Conservation (phyloP, 768 basidiomycete species). For the Tulasnella sp. region DNA sequence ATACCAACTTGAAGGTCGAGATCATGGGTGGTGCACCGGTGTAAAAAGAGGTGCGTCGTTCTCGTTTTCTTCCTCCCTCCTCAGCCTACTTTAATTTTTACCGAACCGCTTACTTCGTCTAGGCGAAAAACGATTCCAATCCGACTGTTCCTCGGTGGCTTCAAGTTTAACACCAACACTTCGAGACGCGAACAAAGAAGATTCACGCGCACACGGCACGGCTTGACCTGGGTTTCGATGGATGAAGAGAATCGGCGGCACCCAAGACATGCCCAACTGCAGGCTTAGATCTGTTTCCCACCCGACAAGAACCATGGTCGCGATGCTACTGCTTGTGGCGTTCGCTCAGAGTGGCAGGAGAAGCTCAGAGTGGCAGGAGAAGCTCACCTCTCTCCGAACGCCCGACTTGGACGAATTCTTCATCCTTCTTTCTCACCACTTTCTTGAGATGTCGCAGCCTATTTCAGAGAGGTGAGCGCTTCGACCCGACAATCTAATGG, state of each 20-base stretch:
- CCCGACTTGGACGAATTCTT: too few species aligned
- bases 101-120: neutral
- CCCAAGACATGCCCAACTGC: too few species aligned
- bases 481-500: too few species aligned
- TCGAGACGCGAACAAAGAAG: constrained; percentile 99
- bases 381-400: neutral
- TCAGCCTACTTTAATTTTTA: neutral
- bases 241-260: constrained; percentile 98
- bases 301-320: too few species aligned
- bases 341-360: too few species aligned
- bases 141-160: constrained; percentile 93
- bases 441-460: too few species aligned
- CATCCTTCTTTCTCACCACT: too few species aligned
- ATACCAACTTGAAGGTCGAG: constrained; percentile 93
- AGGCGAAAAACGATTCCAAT: constrained; percentile 93
- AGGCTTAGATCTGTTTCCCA: too few species aligned
- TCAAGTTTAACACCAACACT: constrained; percentile 98
- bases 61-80: too few species aligned
- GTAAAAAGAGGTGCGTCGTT: constrained; percentile 30
- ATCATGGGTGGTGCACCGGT: constrained; percentile 48
- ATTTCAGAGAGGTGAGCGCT: too few species aligned
- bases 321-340: too few species aligned
- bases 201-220: constrained; percentile 93
- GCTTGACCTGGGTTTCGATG: constrained; percentile 92
- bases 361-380: neutral